Evolutionary conservation across 345 rosid genomes (phyloP).

Genomic region (Rhizophora apiculata): DNA sequence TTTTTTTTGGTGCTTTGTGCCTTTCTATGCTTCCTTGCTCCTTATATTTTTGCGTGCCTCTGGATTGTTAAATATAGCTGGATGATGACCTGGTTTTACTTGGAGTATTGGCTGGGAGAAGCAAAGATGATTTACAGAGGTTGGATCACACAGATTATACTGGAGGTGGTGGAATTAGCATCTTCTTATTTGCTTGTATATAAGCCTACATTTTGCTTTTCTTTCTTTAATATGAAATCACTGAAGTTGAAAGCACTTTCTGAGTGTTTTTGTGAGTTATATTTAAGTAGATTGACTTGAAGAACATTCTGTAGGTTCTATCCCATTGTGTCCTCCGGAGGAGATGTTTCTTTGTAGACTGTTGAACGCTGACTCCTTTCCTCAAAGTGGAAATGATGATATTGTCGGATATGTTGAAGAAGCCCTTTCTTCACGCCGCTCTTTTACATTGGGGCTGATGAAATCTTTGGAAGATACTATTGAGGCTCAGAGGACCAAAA

Average conservation of each 20-base stretch:
- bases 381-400: constrained; percentile 35
- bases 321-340: constrained; percentile 69
- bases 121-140: constrained; percentile 35
- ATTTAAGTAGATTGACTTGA: constrained; percentile 21
- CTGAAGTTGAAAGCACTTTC: not conserved
- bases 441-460: constrained; percentile 62
- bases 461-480: constrained; percentile 60
- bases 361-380: constrained; percentile 53
- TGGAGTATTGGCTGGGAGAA: constrained; percentile 69
- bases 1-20: not conserved
- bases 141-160: constrained; percentile 43
- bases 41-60: not conserved
- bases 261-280: not conserved
- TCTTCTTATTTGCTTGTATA: constrained; percentile 5
- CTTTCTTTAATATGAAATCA: not conserved
- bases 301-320: constrained; percentile 43
- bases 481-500: constrained; percentile 55
- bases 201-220: not conserved
- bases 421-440: constrained; percentile 61
- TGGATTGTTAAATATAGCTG: constrained; percentile 48
- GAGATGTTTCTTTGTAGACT: constrained; percentile 83
- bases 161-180: constrained; percentile 43
- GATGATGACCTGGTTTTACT: constrained; percentile 80
- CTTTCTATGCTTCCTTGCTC: not conserved
- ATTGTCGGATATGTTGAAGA: constrained; percentile 51